Evolutionary conservation across 192 early-diverging fungal species (phyloP).

Genomic region (Coemansia sp.): DNA sequence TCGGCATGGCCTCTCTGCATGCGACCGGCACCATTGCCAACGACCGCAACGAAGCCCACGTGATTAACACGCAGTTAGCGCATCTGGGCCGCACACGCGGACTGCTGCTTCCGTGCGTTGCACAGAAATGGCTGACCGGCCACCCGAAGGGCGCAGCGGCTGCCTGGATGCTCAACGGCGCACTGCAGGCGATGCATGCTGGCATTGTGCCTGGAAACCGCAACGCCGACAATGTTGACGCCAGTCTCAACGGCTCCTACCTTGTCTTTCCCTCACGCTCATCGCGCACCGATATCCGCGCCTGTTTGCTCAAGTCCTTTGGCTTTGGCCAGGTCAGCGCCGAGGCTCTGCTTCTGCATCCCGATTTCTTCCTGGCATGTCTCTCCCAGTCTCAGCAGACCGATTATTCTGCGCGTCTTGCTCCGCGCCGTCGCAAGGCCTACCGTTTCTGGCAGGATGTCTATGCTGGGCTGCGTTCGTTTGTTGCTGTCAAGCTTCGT

Average conservation of each 20-base stretch:
- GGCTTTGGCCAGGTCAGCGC: slow-evolving; percentile 76
- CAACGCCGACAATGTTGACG: slow-evolving; percentile 59
- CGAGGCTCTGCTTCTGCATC: slow-evolving; percentile 69
- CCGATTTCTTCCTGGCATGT: slow-evolving; percentile 64
- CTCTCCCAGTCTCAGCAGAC: slow-evolving; percentile 14
- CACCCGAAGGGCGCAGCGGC: slow-evolving; percentile 95
- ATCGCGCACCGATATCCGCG: slow-evolving; percentile 62
- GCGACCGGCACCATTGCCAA: slow-evolving; percentile 93
- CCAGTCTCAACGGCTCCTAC: slow-evolving; percentile 68
- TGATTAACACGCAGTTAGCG: slow-evolving; percentile 79
- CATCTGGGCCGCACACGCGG: slow-evolving; percentile 87
- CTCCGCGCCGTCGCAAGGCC: slow-evolving; percentile 1
- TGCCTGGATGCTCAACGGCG: slow-evolving; percentile 96
- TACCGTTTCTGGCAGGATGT: slow-evolving; percentile 47
- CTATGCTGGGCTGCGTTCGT: slow-evolving; percentile 18
- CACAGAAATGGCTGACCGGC: slow-evolving; percentile 94
- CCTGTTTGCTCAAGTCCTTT: slow-evolving; percentile 69
- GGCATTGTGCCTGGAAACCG: slow-evolving; percentile 93
- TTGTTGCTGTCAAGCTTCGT: slow-evolving; percentile 26
- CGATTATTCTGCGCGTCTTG: slow-evolving; percentile 11
- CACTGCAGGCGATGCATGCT: slow-evolving; percentile 79
- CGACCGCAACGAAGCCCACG: slow-evolving; percentile 91
- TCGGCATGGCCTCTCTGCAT: slow-evolving; percentile 93
- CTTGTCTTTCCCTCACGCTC: slow-evolving; percentile 77
- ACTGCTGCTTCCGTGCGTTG: slow-evolving; percentile 74